These are phyloP conservation scores for Articulospora tetracladia DNA, from an alignment of 495 filamentous ascomycete species.

Conservation along the genomic window DNA sequence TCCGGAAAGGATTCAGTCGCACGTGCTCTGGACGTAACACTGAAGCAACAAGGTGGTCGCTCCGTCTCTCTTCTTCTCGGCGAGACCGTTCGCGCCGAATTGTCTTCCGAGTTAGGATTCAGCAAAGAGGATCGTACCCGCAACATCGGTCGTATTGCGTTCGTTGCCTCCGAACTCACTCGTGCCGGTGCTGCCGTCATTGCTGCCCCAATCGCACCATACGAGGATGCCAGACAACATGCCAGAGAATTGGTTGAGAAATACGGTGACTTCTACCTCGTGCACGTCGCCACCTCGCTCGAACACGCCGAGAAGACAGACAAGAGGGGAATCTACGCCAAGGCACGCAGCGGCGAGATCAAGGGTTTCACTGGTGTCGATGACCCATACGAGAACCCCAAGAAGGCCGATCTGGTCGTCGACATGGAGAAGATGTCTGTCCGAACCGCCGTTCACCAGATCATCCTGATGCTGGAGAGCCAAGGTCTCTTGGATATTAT, in stretches of 20 bases:
- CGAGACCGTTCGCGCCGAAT: constrained; percentile 89
- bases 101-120: constrained; percentile 95
- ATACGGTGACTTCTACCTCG: constrained; percentile 85
- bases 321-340: constrained; percentile 83
- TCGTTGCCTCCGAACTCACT: constrained; percentile 93
- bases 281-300: constrained; percentile 91
- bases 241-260: constrained; percentile 84
- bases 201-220: constrained; percentile 94
- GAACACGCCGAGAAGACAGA: constrained; percentile 94
- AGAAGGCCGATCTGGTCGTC: constrained; percentile 79
- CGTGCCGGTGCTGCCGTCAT: constrained; percentile 92
- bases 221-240: constrained; percentile 67
- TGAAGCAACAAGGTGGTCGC: constrained; percentile 97
- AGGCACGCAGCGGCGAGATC: constrained; percentile 86
- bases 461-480: constrained; percentile 86
- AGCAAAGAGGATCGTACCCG: constrained; percentile 87
- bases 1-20: constrained; percentile 95
- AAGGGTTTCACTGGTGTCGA: constrained; percentile 98
- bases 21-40: constrained; percentile 90
- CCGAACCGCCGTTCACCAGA: constrained; percentile 93
- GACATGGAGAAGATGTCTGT: constrained; percentile 83
- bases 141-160: constrained; percentile 94
- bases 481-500: constrained; percentile 68
- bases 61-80: constrained; percentile 90
- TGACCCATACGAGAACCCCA: constrained; percentile 88